Evolutionary conservation across 192 early-diverging fungal species (phyloP).

Genomic region (Kappamyces sp.): DNA sequence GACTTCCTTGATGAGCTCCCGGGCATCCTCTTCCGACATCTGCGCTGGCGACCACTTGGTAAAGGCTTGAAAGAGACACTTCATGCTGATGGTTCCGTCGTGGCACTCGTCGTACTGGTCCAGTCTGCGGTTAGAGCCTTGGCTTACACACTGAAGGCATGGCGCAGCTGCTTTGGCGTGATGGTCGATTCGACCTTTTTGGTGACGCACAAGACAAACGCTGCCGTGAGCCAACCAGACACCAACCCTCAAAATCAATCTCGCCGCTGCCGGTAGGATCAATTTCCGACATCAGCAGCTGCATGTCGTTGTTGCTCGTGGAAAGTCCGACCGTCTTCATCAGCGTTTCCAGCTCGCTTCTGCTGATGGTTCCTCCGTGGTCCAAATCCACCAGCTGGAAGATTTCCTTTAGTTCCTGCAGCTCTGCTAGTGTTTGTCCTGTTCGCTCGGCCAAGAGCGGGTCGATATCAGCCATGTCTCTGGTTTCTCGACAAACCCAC

Average conservation of each 20-base stretch:
- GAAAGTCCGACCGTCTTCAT: constrained; percentile 44
- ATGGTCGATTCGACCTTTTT: constrained; percentile 44
- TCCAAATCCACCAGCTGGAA: constrained; percentile 54
- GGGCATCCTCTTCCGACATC: constrained; percentile 11
- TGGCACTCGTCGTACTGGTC: constrained; percentile 14
- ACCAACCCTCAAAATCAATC: constrained; percentile 53
- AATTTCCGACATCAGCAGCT: constrained; percentile 50
- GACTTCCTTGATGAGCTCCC: constrained; percentile 20
- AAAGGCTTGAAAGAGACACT: constrained; percentile 6
- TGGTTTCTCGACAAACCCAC: too few relatives aligned
- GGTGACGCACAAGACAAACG: constrained; percentile 49
- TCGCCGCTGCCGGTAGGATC: constrained; percentile 44
- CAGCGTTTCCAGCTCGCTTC: constrained; percentile 43
- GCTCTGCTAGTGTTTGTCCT: constrained; percentile 35
- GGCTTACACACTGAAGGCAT: constrained; percentile 37
- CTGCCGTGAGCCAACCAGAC: constrained; percentile 17
- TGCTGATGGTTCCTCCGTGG: constrained; percentile 46
- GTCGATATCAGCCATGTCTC: constrained; percentile 21
- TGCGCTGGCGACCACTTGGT: not conserved
- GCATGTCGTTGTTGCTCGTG: constrained; percentile 29
- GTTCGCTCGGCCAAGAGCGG: constrained; percentile 30
- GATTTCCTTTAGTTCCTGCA: constrained; percentile 49
- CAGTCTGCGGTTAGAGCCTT: not conserved
- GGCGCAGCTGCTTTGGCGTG: constrained; percentile 35
- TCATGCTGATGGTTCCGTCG: constrained; percentile 13